Evolutionary conservation across 164 flowering plant species (phyloP), one percentile per base, ranked within the genome.

Genomic region (Chimonanthus salicifolius): DNA sequence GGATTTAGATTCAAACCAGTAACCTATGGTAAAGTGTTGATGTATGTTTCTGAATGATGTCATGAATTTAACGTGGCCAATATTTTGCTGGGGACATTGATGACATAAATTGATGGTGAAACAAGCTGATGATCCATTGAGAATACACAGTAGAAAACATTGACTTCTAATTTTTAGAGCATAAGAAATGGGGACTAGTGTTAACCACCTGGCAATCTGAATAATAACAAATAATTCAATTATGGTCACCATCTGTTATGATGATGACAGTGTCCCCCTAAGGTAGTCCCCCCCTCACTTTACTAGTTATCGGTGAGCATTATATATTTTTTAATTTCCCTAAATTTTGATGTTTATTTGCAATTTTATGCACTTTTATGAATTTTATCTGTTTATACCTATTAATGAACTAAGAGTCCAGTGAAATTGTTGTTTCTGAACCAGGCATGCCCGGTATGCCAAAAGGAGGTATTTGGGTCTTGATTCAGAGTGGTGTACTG

Each of bases 371-470:
- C 11, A 54, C 13, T n/a, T 33, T 70, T 54, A 47, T 70, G 60
- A 54, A 15, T 66, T 54, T 15, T 66, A 13, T 65, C 15, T 18
- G 8, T 74, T 54, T 65, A 44, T 49, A 15, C 46, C 50, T 44
- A 58, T 5, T 33, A 46, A 4, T 45, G 4, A 18, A 64, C 63
- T 8, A 50, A 3, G 47, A 58, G 4, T 66, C 43, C 50, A 2
- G 20, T 21, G 48, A n/a, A 10, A 33, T 2, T 21, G 48, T 21
- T 54, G 16, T 75, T 68, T 51, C 47, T 68, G 15, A 8, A 58
- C 44, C 80, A 80, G 82, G 78, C 79, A 63, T 80, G 82, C 73
- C 80, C 82, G 6, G 50, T 80, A 4, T 80, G 80, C 80, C 71
- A 62, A 9, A 73, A 69, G 21, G 78, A 80, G 66, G 82, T 80